Conservation (phyloP, 805 yeast species). For the Teunomyces barrocoloradensis region DNA sequence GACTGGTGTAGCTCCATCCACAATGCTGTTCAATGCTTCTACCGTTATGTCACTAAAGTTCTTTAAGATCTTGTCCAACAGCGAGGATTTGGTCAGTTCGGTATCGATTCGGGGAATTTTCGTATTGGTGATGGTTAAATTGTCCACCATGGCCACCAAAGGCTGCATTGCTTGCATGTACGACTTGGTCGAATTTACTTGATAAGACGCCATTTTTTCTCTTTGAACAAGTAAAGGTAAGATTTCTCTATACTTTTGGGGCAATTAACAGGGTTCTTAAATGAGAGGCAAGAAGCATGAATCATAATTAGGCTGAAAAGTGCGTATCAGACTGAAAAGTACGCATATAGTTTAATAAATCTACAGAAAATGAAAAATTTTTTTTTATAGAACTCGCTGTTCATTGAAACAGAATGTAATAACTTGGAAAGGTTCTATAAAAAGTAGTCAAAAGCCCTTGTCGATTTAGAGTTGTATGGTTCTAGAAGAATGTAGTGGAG, state of each 20-base stretch:
- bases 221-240: not conserved
- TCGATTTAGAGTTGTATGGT: too few relatives aligned
- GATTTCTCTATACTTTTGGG: not conserved
- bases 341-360: not conserved
- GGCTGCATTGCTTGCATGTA: slow-evolving; percentile 77
- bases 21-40: slow-evolving; percentile 17
- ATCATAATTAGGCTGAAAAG: slow-evolving; percentile 1
- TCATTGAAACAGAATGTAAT: too few relatives aligned
- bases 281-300: not conserved
- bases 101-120: slow-evolving; percentile 40
- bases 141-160: slow-evolving; percentile 51
- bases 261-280: not conserved
- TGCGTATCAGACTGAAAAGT: not conserved
- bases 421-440: too few relatives aligned
- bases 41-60: slow-evolving; percentile 40
- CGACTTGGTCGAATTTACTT: slow-evolving; percentile 65
- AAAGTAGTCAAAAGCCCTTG: too few relatives aligned
- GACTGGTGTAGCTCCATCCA: slow-evolving; percentile 18
- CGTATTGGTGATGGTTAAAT: slow-evolving; percentile 15
- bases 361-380: not conserved
- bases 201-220: slow-evolving; percentile 35
- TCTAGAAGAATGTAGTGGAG: too few relatives aligned
- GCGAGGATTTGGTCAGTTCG: slow-evolving; percentile 24
- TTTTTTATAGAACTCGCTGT: too few relatives aligned
- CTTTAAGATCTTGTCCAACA: slow-evolving; percentile 32